Base-by-base conservation (phyloP, 306 rosid species). In the Inga oerstediana region DNA sequence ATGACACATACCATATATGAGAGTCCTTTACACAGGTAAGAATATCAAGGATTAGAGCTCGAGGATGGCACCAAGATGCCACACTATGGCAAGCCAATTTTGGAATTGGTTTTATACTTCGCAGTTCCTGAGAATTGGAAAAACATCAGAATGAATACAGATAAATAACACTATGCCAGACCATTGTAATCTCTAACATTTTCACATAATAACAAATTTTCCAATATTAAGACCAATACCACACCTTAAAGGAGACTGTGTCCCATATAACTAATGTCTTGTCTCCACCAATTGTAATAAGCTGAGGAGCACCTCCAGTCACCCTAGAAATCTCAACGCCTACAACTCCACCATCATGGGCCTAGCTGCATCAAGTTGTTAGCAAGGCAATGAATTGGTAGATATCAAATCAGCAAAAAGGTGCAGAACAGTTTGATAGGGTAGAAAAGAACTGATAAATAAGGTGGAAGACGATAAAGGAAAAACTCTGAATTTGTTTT, bases 191-290 rank as follows among this genome's bases (percentile, higher is more conserved):
- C 61, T 35, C 58, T 49, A 49, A 48, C 80, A 32, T 64, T 81
- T 83, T 44, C 74, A 69, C 35, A 77, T 58, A 64, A 80, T 56
- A n/a, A 37, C 74, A 78, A 45, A 56, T 46, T 64, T 76, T 58
- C 35, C 17, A 45, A 27, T 91, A 97, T 70, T 46, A 79, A 72
- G 35, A 68, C 80, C 45, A 64, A 51, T 43, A 35, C 71, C 68
- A 98, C 99, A 97, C 99, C 99, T 91, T 97, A 83, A 97, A 97
- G 54, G 98, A 90, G 85, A 97, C 78, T 0, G 98, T 97, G 88
- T 97, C 99, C 99, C 99, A 97, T 82, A 97, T 92, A 46, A 97
- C 99, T 91, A 97, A 86, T 70, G 99, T 91, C 90, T 97, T 97
- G 81, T 94, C 99, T 52, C 95, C 98, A 74, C 99, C 99, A 85